These are phyloP conservation scores for Furcasterigmium sp. DNA, from an alignment of 2,329 filamentous ascomycete species.

Conservation along the genomic window DNA sequence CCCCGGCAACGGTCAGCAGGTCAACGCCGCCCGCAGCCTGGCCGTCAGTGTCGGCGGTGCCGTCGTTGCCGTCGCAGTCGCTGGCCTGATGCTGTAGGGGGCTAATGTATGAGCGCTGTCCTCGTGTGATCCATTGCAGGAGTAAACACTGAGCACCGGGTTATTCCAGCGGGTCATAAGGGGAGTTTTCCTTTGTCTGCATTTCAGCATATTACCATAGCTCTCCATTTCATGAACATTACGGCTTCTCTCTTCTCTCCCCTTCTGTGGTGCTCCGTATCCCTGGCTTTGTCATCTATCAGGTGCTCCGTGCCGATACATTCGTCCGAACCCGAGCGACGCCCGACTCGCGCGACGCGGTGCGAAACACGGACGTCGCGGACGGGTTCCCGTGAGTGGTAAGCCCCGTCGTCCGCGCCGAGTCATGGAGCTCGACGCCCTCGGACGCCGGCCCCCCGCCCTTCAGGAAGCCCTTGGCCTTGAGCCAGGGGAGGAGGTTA, in stretches of 20 bases:
- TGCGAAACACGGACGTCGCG: conserved; percentile 60
- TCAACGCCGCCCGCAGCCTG: background rate
- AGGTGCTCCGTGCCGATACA: background rate
- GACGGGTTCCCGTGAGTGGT: conserved; percentile 46
- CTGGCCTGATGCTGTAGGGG: background rate
- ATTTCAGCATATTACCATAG: background rate
- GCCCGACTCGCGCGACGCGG: conserved; percentile 31
- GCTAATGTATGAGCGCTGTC: background rate
- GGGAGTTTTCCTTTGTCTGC: background rate
- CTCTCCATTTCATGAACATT: background rate
- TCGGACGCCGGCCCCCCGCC: conserved; percentile 4
- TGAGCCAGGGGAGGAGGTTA: conserved; percentile 55
- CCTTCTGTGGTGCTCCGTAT: background rate
- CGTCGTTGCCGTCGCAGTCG: background rate
- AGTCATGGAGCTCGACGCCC: background rate
- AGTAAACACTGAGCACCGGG: too few species aligned
- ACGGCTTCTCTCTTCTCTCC: background rate
- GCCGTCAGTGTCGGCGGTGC: conserved; percentile 6
- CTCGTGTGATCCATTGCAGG: background rate
- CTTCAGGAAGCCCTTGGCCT: conserved; percentile 21
- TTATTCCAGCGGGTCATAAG: too few species aligned
- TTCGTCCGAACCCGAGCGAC: background rate
- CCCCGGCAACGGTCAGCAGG: background rate
- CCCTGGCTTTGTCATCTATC: background rate
- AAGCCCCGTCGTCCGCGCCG: conserved; percentile 15